Evolutionary conservation across 2,329 filamentous ascomycete genomes (phyloP), one percentile per base, ranked within the genome.

Genomic region (Exophiala bonariae): DNA sequence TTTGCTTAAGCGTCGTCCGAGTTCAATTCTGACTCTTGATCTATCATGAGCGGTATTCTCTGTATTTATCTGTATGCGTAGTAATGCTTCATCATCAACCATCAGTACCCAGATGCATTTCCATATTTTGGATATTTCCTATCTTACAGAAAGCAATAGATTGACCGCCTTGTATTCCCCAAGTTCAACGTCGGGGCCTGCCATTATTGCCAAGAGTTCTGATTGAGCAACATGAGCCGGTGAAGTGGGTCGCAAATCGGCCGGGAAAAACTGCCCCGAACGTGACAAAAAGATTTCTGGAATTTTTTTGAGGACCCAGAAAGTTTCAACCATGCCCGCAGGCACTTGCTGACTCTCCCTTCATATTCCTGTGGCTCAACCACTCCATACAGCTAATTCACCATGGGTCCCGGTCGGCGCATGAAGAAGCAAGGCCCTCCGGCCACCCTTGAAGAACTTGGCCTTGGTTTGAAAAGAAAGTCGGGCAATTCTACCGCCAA

Each of bases 381-480:
- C 26, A 14, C n/a, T 14, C 17, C 28, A 31, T 31, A 34, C n/a
- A 26, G 6, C 23, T 6, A 6, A 26, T 6, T 14, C 32, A 47
- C 40, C 22, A 96, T 96, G 91, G 91, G 89, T 76, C 81, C 83
- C 54, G 88, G 90, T 68, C 87, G 90, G 67, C 89, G 91, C 62
- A 95, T 96, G 85, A 88, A 91, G 70, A 96, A 96, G 74, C 93
- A 97, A 80, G 92, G 90, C 46, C 78, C 86, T 56, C 93, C 93
- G 44, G 81, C 86, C 63, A 79, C 86, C 56, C 79, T 96, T 57
- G 89, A 93, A 57, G 89, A 96, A 59, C 74, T 69, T 16, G 73
- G 70, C 65, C 81, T 83, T 57, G 82, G 68, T 31, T 60, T 85
- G 64, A 96, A 97, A 80, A 82, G 91, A 66, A 97, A 97, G 76